Conservation (phyloP, 352 stramenopile species). For the Pythium insidiosum region DNA sequence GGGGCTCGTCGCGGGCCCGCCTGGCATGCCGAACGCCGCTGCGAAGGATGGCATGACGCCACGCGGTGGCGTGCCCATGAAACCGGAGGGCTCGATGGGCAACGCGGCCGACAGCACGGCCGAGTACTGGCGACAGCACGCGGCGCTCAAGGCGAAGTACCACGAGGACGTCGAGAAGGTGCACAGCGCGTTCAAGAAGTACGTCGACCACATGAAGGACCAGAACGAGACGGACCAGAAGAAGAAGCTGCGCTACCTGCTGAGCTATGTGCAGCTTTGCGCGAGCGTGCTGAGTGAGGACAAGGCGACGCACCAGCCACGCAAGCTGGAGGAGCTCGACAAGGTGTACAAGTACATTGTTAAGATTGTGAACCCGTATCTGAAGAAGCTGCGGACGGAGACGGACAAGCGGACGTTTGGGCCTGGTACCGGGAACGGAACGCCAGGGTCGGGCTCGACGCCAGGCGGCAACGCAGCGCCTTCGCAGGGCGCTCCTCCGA, state of each 20-base stretch:
- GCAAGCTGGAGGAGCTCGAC: slow-evolving; percentile 78
- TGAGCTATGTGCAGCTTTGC: slow-evolving; percentile 79
- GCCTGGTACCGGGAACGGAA: slow-evolving; percentile 12
- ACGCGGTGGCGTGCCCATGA: slow-evolving; percentile 3
- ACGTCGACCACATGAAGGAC: slow-evolving; percentile 84
- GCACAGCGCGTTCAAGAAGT: slow-evolving; percentile 82
- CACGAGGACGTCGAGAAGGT: slow-evolving; percentile 80
- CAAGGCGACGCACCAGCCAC: slow-evolving; percentile 52
- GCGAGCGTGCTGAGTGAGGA: slow-evolving; percentile 73
- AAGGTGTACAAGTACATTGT: slow-evolving; percentile 89
- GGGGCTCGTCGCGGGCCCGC: slow-evolving; percentile 4
- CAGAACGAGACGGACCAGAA: slow-evolving; percentile 83
- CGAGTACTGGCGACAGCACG: slow-evolving; percentile 77
- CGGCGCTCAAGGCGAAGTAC: slow-evolving; percentile 70
- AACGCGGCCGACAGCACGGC: slow-evolving; percentile 33
- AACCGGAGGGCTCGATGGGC: slow-evolving; percentile 6
- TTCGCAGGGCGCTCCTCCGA: slow-evolving; percentile 17
- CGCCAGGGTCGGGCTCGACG: no score
- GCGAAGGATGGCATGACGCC: slow-evolving; percentile 16
- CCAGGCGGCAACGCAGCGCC: neutral
- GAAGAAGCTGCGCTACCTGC: slow-evolving; percentile 77
- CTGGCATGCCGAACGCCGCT: slow-evolving; percentile 13
- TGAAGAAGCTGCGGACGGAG: slow-evolving; percentile 81
- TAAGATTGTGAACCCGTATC: slow-evolving; percentile 81
- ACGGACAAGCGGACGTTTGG: slow-evolving; percentile 57